Conservation (phyloP, 225 moss, liverwort and hornwort genomes). For the Takakia lepidozioides region DNA sequence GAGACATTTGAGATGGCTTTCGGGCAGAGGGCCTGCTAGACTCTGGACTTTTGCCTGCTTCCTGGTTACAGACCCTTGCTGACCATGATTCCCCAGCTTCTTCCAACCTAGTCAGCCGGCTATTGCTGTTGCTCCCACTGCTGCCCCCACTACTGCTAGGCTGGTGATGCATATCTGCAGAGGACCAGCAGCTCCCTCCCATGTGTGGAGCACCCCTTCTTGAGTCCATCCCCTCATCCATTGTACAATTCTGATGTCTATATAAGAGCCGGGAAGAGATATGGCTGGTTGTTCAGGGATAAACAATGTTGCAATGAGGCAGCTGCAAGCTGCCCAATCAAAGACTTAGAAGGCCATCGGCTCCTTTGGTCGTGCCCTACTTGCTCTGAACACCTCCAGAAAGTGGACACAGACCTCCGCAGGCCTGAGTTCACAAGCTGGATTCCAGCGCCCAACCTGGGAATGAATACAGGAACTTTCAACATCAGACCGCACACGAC, state of each 20-base stretch:
- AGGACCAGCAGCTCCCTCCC: slow-evolving; percentile 41
- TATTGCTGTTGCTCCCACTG: slow-evolving; percentile 35
- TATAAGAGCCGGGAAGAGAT: too few species aligned
- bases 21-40: slow-evolving; percentile 53
- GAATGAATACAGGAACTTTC: too few species aligned
- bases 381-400: too few species aligned
- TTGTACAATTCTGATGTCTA: slow-evolving; percentile 3
- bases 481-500: too few species aligned
- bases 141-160: slow-evolving; percentile 54
- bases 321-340: too few species aligned
- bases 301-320: too few species aligned
- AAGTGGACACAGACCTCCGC: too few species aligned
- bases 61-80: slow-evolving; percentile 32
- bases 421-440: too few species aligned
- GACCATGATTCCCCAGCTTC: slow-evolving; percentile 63
- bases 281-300: too few species aligned
- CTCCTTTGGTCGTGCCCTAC: too few species aligned
- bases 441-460: too few species aligned
- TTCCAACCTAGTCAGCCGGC: slow-evolving; percentile 43
- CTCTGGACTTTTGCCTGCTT: slow-evolving; percentile 59
- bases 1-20: slow-evolving; percentile 45
- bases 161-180: slow-evolving; percentile 52
- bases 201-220: slow-evolving; percentile 49
- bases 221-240: slow-evolving; percentile 65
- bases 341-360: too few species aligned